Evolutionary conservation across 208 protist species (phyloP).

Genomic region (Herpetomonas tarakana): DNA sequence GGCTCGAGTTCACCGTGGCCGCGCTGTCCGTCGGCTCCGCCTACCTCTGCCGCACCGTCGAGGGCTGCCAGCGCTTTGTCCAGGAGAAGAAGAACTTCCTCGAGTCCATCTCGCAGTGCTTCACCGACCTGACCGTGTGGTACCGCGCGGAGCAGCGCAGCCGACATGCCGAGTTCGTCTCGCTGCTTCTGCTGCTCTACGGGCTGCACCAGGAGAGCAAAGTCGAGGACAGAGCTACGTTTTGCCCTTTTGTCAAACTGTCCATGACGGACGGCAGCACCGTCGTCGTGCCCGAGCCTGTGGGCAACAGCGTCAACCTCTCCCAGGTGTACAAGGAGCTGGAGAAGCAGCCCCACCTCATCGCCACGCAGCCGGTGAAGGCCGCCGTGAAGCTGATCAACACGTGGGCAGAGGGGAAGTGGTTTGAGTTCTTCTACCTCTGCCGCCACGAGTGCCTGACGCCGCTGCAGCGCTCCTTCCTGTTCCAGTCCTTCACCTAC

Average conservation of each 20-base stretch:
- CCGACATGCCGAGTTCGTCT: constrained; percentile 73
- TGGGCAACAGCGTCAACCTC: constrained; percentile 66
- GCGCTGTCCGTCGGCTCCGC: constrained; percentile 63
- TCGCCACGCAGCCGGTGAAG: constrained; percentile 52
- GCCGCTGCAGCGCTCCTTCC: constrained; percentile 60
- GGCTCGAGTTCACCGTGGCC: constrained; percentile 82
- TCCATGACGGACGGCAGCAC: constrained; percentile 18
- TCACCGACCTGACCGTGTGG: constrained; percentile 69
- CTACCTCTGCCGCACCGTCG: constrained; percentile 57
- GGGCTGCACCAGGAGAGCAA: constrained; percentile 77
- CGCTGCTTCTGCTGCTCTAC: constrained; percentile 72
- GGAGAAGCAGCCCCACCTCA: constrained; percentile 58
- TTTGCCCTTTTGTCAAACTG: constrained; percentile 41
- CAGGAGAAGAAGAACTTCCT: constrained; percentile 83
- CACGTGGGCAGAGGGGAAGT: constrained; percentile 59
- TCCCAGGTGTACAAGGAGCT: constrained; percentile 71
- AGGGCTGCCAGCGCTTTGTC: constrained; percentile 59
- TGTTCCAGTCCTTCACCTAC: constrained; percentile 87
- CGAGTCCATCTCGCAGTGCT: constrained; percentile 86
- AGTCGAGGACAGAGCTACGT: constrained; percentile 68
- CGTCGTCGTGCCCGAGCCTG: constrained; percentile 30
- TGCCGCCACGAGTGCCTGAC: constrained; percentile 48
- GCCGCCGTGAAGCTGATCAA: constrained; percentile 58
- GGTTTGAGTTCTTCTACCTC: constrained; percentile 72
- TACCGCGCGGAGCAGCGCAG: constrained; percentile 68